Evolutionary conservation across 148 eudicot genomes (phyloP).

Genomic region (Cornus controversa): DNA sequence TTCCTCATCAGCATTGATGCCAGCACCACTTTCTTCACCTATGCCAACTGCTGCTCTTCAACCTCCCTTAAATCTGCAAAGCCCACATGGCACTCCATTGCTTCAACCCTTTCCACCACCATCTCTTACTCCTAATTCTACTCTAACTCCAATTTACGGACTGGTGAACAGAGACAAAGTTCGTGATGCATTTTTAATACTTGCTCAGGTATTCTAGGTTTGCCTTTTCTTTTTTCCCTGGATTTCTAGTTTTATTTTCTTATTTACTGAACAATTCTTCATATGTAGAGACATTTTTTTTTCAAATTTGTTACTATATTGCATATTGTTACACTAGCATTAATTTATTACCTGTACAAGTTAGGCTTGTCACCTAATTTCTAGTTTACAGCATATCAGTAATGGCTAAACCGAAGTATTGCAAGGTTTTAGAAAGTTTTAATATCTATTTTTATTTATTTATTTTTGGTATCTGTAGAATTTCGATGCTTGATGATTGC

Average conservation of each 20-base stretch:
- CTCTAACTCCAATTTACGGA: slow-evolving; percentile 31
- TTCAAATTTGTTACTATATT: too few relatives aligned
- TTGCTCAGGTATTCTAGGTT: slow-evolving; percentile 50
- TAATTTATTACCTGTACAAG: too few relatives aligned
- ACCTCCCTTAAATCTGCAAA: slow-evolving; percentile 50
- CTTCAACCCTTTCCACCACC: slow-evolving; percentile 84
- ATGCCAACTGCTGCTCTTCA: slow-evolving; percentile 45
- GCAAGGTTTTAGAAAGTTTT: too few relatives aligned
- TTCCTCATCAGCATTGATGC: slow-evolving; percentile 39
- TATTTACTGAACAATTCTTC: background rate
- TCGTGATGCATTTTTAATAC: slow-evolving; percentile 52
- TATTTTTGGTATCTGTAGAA: too few relatives aligned
- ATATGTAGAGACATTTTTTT: background rate
- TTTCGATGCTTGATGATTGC: too few relatives aligned
- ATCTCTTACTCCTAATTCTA: slow-evolving; percentile 51
- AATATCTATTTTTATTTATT: too few relatives aligned
- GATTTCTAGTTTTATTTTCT: background rate
- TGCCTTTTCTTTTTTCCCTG: background rate
- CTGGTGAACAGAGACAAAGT: slow-evolving; percentile 54
- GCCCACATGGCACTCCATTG: slow-evolving; percentile 62
- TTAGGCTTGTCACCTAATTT: background rate
- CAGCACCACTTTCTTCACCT: slow-evolving; percentile 40
- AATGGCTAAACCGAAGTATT: too few relatives aligned
- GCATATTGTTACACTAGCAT: too few relatives aligned
- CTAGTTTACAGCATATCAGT: too few relatives aligned